Evolutionary conservation across 495 filamentous ascomycete species (phyloP).

Genomic region (Astrothelium subdiscretum): DNA sequence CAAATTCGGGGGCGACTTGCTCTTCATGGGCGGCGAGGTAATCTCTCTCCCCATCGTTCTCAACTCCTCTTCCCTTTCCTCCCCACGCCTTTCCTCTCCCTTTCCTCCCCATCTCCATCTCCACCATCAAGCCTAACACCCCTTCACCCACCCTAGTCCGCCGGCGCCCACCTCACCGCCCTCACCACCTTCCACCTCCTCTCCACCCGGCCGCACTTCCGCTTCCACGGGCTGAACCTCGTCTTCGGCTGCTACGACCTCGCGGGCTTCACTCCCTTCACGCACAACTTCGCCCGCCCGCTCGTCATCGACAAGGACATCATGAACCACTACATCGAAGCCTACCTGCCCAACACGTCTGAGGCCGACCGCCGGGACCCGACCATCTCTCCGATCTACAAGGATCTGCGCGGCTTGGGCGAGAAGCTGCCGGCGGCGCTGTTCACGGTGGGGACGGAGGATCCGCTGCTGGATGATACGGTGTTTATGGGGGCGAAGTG

Average conservation of each 20-base stretch:
- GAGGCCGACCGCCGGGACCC: conserved; percentile 26
- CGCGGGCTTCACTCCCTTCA: conserved; percentile 25
- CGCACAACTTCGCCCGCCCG: conserved; percentile 21
- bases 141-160: conserved; percentile 23
- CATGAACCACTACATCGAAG: conserved; percentile 27
- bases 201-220: conserved; percentile 25
- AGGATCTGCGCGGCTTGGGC: conserved; percentile 30
- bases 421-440: conserved; percentile 37
- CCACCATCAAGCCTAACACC: not conserved
- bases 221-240: conserved; percentile 34
- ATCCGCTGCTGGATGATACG: conserved; percentile 44
- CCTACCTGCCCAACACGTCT: conserved; percentile 33
- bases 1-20: conserved; percentile 31
- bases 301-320: conserved; percentile 31
- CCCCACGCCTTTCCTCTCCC: not conserved
- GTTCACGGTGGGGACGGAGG: conserved; percentile 42
- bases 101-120: not conserved
- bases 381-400: conserved; percentile 33
- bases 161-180: conserved; percentile 38
- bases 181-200: conserved; percentile 37
- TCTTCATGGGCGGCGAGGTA: conserved; percentile 32
- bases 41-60: not conserved
- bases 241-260: conserved; percentile 39
- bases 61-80: not conserved
- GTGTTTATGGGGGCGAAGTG: conserved; percentile 43